These are phyloP conservation scores for Plasmopara muralis DNA, from an alignment of 352 stramenopile species.

Conservation along the genomic window DNA sequence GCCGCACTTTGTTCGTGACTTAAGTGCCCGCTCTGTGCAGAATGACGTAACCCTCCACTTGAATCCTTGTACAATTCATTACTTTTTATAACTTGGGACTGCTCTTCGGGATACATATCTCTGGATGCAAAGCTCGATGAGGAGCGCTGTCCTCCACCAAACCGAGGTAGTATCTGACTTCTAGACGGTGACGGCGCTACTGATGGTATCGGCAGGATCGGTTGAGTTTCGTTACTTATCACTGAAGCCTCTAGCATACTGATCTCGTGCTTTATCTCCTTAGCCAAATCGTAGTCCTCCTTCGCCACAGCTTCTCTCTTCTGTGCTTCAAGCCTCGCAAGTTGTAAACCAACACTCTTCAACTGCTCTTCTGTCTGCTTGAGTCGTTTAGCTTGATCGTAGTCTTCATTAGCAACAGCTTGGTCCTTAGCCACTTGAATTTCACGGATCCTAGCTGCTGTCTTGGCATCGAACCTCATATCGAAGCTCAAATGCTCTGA, in stretches of 20 bases:
- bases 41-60: conserved; percentile 10
- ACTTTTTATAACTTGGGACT: conserved; percentile 8
- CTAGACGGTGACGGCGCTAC: conserved; percentile 17
- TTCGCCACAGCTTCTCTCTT: conserved; percentile 86
- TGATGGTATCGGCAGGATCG: conserved; percentile 34
- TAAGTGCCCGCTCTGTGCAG: neutral
- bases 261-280: conserved; percentile 88
- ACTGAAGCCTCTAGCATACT: conserved; percentile 53
- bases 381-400: conserved; percentile 80
- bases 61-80: conserved; percentile 14
- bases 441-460: conserved; percentile 80
- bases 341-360: conserved; percentile 83
- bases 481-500: conserved; percentile 68
- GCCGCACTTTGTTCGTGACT: conserved; percentile 17
- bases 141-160: conserved; percentile 4
- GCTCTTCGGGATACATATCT: conserved; percentile 62
- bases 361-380: conserved; percentile 85
- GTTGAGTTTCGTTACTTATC: conserved; percentile 52
- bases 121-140: conserved; percentile 52
- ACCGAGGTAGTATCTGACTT: conserved; percentile 12
- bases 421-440: conserved; percentile 82
- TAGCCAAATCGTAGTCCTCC: conserved; percentile 90
- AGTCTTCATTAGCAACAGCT: conserved; percentile 86
- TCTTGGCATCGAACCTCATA: conserved; percentile 87
- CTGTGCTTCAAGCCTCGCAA: conserved; percentile 79